phyloP scores from a whole-genome alignment of 2,329 filamentous ascomycete genomes.

The Dissoconium aciculare region DNA sequence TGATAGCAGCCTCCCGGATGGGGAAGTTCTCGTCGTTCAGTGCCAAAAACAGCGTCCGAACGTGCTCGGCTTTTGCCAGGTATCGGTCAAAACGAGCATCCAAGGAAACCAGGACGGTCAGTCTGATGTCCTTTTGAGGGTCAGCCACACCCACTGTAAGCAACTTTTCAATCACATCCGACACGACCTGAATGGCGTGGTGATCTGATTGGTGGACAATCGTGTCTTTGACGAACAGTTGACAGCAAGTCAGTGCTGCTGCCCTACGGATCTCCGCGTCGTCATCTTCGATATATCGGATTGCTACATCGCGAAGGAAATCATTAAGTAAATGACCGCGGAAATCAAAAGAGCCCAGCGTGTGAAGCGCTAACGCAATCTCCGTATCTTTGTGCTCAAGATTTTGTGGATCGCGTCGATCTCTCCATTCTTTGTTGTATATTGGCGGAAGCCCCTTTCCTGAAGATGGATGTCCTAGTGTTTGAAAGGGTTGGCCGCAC shows the following conservation, averaged over 20 bases:
- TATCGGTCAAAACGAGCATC: constrained; percentile 92
- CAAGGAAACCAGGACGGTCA: constrained; percentile 74
- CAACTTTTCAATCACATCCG: constrained; percentile 93
- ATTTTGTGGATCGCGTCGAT: constrained; percentile 70
- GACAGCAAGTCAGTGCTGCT: constrained; percentile 90
- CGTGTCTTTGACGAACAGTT: constrained; percentile 89
- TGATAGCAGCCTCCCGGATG: constrained; percentile 87
- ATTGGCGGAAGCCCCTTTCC: constrained; percentile 67
- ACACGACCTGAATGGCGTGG: constrained; percentile 91
- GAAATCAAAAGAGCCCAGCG: constrained; percentile 96
- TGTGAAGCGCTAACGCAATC: constrained; percentile 84
- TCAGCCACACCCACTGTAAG: constrained; percentile 91
- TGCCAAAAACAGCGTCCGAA: constrained; percentile 85
- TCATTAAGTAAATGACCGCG: constrained; percentile 85
- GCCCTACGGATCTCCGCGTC: constrained; percentile 87
- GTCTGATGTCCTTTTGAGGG: constrained; percentile 69
- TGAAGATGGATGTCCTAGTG: constrained; percentile 79
- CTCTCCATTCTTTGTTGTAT: constrained; percentile 51
- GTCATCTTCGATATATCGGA: constrained; percentile 95
- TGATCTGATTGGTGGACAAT: constrained; percentile 97
- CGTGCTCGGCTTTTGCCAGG: constrained; percentile 93
- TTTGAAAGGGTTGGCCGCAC: constrained; percentile 81
- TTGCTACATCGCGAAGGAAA: constrained; percentile 94
- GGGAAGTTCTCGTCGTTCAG: constrained; percentile 88
- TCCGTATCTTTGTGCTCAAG: constrained; percentile 69